Evolutionary conservation across 345 rosid species (phyloP), one percentile per base, ranked within the genome.

Genomic region (Anastatica hierochuntica): DNA sequence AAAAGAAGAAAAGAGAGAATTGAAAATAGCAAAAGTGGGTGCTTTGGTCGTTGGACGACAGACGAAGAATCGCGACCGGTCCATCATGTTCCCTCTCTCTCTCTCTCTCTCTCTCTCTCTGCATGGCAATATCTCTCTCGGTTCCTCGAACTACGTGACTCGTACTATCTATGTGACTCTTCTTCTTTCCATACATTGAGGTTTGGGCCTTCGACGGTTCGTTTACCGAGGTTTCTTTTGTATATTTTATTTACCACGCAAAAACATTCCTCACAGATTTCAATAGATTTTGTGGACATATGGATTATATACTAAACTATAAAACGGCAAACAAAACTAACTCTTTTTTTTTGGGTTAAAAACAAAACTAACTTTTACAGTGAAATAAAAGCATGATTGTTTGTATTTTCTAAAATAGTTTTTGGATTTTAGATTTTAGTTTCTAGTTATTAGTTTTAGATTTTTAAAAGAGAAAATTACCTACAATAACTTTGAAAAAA

Each of bases 31-130:
- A n/a, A 47, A 66, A 66, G 46, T 70, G 66, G 64, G 76, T 70
- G 74, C 60, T 56, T 56, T 64, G 72, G 69, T 62, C 58, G 60
- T 62, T 58, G 63, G 63, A 14, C 71, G 64, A 56, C 63, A 74
- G 74, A 56, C 62, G 72, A 64, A 70, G 76, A 64, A 71, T 70
- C 75, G 74, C 61, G 78, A 67, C 80, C 68, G 76, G 77, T 59
- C 76, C 77, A 70, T 60, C 21, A 57, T 74, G 76, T 68, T 61
- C 64, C 63, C 58, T 62, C 34, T 53, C 54, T 58, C n/a, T 51
- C 58, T 19, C 48, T 27, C 18, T 35, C 16, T 36, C 15, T 37
- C 18, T 20, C n/a, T 50, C 57, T 51, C 10, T 66, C 51, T 81
- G 84, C 82, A 76, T 76, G 82, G 76, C 72, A 72, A 72, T 78